A percentile compares a stretch with the other conserved stretches of the same genome.
These are phyloP conservation scores for Phaeosphaeria sp. DNA, from an alignment of 2,329 filamentous ascomycete genomes.

Conservation along the genomic window DNA sequence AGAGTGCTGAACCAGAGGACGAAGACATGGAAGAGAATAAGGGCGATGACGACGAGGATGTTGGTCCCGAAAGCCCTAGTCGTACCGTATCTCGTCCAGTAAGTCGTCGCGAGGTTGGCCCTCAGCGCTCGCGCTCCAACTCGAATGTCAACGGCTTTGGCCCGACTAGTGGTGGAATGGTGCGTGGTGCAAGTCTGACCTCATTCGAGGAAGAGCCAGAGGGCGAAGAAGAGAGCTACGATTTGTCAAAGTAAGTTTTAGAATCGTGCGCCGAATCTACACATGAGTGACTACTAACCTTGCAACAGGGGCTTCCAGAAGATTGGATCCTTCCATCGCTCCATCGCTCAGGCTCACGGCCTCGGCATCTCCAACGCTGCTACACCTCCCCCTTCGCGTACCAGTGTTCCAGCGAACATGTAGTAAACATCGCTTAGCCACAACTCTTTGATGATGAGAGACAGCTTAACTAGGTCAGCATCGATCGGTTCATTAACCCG, in stretches of 20 bases:
- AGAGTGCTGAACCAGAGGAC: conserved; percentile 37
- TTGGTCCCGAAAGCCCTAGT: conserved; percentile 42
- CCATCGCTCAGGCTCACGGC: conserved; percentile 40
- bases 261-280: no score
- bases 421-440: conserved; percentile 10
- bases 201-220: conserved; percentile 50
- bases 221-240: conserved; percentile 55
- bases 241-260: conserved; percentile 57
- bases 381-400: conserved; percentile 22
- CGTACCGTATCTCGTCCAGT: conserved; percentile 44
- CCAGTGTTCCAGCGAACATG: conserved; percentile 34
- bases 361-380: conserved; percentile 23
- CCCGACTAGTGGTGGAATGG: conserved; percentile 38
- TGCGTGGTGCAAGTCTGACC: conserved; percentile 42
- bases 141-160: conserved; percentile 38
- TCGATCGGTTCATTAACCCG: not conserved
- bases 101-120: conserved; percentile 38
- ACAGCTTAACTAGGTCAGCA: not conserved
- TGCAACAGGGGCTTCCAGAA: conserved; percentile 55
- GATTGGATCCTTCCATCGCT: conserved; percentile 55
- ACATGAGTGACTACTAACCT: conserved; percentile 30
- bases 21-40: conserved; percentile 37
- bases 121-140: conserved; percentile 38
- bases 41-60: conserved; percentile 42
- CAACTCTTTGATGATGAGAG: not conserved